Conservation (phyloP, 1,284 basidiomycete species). For the Neonothopanus nambi region DNA sequence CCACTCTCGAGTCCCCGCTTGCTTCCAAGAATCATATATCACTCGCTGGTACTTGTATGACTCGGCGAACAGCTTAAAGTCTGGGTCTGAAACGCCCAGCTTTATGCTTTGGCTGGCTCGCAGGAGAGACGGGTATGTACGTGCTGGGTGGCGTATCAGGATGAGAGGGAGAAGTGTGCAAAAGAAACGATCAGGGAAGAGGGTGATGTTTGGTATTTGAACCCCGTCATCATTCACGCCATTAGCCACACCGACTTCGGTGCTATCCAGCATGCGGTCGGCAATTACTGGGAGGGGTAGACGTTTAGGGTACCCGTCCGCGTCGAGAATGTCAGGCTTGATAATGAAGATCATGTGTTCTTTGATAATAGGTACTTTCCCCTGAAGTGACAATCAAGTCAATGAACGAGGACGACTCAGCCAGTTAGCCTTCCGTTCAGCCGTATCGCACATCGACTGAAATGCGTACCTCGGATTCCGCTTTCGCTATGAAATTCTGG, state of each 20-base stretch:
- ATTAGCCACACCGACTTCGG: too few species aligned
- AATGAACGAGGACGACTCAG: background rate
- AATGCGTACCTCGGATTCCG: constrained; percentile 9
- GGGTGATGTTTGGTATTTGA: constrained; percentile 6
- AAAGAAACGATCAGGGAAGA: constrained; percentile 10
- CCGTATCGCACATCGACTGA: background rate
- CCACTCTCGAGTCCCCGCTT: background rate
- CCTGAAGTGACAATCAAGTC: background rate
- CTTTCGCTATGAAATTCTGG: constrained; percentile 5
- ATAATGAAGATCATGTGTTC: constrained; percentile 16
- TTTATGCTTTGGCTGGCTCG: constrained; percentile 5
- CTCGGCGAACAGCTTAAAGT: background rate
- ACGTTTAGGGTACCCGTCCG: background rate
- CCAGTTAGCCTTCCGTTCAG: background rate
- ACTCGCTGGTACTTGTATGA: background rate
- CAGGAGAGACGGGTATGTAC: background rate
- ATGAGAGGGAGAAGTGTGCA: constrained; percentile 4
- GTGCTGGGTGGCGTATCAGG: constrained; percentile 12
- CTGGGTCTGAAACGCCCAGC: background rate
- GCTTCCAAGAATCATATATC: too few species aligned
- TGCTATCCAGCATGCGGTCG: too few species aligned
- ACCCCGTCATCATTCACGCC: background rate
- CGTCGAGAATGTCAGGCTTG: constrained; percentile 5
- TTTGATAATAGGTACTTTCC: constrained; percentile 11
- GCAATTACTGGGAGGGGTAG: too few species aligned